These are phyloP conservation scores for Nicotiana obtusifolia DNA, from an alignment of 257 asterid genomes.

Conservation along the genomic window DNA sequence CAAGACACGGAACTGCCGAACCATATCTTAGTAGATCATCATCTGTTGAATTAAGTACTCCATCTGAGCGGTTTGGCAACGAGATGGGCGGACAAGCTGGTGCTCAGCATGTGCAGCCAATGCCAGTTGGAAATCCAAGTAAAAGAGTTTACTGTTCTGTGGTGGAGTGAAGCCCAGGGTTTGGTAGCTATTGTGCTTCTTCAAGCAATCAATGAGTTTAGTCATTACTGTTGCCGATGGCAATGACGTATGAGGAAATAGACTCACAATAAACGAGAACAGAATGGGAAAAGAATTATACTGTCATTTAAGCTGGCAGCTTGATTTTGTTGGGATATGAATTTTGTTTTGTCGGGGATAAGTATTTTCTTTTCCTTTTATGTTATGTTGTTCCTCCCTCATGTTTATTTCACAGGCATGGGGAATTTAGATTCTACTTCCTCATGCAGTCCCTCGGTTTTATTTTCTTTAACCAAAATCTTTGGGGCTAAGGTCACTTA, in stretches of 20 bases:
- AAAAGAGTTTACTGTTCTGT: not conserved
- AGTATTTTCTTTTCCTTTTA: not conserved
- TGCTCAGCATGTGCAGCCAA: not conserved
- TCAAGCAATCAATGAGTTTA: slow-evolving; percentile 16
- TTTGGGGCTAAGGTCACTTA: not conserved
- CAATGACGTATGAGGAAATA: not conserved
- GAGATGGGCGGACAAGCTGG: not conserved
- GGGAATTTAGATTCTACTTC: slow-evolving; percentile 23
- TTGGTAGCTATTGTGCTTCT: not conserved
- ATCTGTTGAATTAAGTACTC: slow-evolving; percentile 28
- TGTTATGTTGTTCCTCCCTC: not conserved
- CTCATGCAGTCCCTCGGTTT: not conserved
- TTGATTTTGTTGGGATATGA: slow-evolving; percentile 20
- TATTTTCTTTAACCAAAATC: not conserved
- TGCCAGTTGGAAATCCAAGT: not conserved
- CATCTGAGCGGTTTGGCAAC: not conserved
- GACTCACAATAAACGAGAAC: slow-evolving; percentile 12
- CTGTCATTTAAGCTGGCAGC: slow-evolving; percentile 10
- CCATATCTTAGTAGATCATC: slow-evolving; percentile 24
- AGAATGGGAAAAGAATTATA: slow-evolving; percentile 3
- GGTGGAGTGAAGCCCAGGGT: not conserved
- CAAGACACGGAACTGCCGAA: not conserved
- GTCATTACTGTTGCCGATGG: not conserved
- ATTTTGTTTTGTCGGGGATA: slow-evolving; percentile 18
- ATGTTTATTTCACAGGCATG: not conserved